Conservation (phyloP, 441 rosid genomes). For the Biscutella laevigata region DNA sequence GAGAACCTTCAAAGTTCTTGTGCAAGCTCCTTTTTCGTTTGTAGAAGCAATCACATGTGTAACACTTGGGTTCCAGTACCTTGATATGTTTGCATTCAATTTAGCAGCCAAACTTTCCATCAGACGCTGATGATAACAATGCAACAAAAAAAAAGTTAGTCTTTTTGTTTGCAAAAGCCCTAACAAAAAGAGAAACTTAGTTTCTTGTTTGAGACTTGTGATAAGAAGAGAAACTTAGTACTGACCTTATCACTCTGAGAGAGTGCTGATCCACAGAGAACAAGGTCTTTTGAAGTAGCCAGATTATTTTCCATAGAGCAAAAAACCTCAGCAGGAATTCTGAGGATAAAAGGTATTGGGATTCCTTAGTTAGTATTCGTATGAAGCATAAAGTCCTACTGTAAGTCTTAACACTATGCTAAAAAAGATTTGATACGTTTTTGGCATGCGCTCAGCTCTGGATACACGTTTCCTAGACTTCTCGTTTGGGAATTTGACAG, state of each 20-base stretch:
- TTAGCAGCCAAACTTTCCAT: constrained; percentile 48
- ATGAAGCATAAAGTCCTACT: background rate
- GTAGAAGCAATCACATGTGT: constrained; percentile 83
- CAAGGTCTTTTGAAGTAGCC: constrained; percentile 35
- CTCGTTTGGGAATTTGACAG: constrained; percentile 65
- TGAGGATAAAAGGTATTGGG: constrained; percentile 21
- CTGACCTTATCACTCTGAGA: constrained; percentile 69
- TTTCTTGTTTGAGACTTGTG: background rate
- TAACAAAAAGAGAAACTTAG: background rate
- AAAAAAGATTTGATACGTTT: constrained; percentile 33
- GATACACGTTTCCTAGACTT: constrained; percentile 29
- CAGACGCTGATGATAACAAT: constrained; percentile 34
- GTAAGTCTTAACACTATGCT: background rate
- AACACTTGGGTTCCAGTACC: constrained; percentile 63
- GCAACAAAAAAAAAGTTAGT: background rate
- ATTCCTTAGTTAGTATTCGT: background rate
- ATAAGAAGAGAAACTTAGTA: constrained; percentile 9
- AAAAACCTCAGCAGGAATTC: constrained; percentile 30
- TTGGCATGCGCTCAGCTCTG: constrained; percentile 8
- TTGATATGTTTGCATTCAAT: constrained; percentile 48
- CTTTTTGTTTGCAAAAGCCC: background rate
- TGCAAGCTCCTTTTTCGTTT: constrained; percentile 60
- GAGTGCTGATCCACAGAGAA: constrained; percentile 82
- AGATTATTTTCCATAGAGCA: constrained; percentile 23
- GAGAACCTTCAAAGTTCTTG: constrained; percentile 72